phyloP scores from a whole-genome alignment of 495 filamentous ascomycete genomes.

The Letharia columbiana region DNA sequence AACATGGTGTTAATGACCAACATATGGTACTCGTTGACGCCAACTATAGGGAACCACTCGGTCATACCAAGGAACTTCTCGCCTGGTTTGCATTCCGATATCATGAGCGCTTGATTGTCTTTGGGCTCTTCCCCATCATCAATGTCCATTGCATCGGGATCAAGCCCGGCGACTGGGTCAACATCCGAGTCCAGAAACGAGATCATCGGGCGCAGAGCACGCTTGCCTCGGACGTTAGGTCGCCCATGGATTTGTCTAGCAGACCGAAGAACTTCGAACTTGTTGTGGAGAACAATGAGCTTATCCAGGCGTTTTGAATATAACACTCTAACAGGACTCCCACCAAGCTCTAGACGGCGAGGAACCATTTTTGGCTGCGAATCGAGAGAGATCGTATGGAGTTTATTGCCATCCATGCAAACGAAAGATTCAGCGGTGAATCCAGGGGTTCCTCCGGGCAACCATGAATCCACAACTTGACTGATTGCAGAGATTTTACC shows the following conservation, averaged over 20 bases:
- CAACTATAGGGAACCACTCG: conserved; percentile 40
- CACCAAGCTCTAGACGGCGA: conserved; percentile 36
- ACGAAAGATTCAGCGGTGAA: conserved; percentile 31
- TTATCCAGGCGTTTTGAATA: conserved; percentile 36
- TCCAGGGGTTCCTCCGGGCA: conserved; percentile 10
- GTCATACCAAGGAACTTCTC: conserved; percentile 43
- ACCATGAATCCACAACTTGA: conserved; percentile 19
- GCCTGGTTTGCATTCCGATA: conserved; percentile 28
- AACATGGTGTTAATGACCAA: conserved; percentile 32
- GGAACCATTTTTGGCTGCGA: conserved; percentile 31
- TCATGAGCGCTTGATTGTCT: neutral
- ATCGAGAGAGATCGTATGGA: conserved; percentile 37
- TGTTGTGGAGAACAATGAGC: conserved; percentile 38
- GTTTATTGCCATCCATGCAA: conserved; percentile 35
- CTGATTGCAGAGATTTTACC: conserved; percentile 14
- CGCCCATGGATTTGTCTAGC: conserved; percentile 17
- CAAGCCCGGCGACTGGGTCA: neutral
- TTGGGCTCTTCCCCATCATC: neutral
- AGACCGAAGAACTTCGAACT: conserved; percentile 16
- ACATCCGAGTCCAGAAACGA: conserved; percentile 27
- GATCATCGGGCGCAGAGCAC: conserved; percentile 31
- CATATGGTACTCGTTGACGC: conserved; percentile 39
- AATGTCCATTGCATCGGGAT: conserved; percentile 4
- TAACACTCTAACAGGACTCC: conserved; percentile 36
- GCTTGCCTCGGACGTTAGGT: conserved; percentile 22